Percentiles rank a stretch among this genome's conserved stretches.
Evolutionary conservation across 352 stramenopile species (phyloP).

Genomic region (Phytophthora crassamura): DNA sequence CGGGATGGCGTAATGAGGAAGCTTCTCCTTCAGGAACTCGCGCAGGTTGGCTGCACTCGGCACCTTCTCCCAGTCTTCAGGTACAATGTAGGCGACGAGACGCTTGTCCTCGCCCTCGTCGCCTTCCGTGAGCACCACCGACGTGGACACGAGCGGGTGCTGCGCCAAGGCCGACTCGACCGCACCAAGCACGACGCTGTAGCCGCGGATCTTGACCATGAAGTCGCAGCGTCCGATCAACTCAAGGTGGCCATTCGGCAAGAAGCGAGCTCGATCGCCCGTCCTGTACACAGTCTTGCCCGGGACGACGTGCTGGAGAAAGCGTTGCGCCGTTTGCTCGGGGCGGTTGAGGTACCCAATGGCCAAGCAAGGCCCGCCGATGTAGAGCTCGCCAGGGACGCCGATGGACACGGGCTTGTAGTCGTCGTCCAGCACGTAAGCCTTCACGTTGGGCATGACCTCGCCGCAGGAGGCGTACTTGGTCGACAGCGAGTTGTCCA

Average conservation of each 20-base stretch:
- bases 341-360: slow-evolving; percentile 87
- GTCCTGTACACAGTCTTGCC: slow-evolving; percentile 92
- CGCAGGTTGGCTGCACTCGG: slow-evolving; percentile 70
- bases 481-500: slow-evolving; percentile 72
- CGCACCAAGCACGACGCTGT: slow-evolving; percentile 93
- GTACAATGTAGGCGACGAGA: slow-evolving; percentile 93
- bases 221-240: slow-evolving; percentile 95
- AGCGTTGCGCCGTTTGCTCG: slow-evolving; percentile 79
- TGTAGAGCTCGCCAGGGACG: slow-evolving; percentile 84
- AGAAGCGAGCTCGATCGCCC: slow-evolving; percentile 90
- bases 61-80: slow-evolving; percentile 72
- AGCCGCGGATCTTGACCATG: slow-evolving; percentile 97
- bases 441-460: slow-evolving; percentile 86
- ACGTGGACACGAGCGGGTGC: slow-evolving; percentile 84
- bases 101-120: slow-evolving; percentile 89
- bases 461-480: slow-evolving; percentile 91
- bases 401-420: slow-evolving; percentile 69
- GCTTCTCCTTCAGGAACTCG: slow-evolving; percentile 73
- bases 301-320: slow-evolving; percentile 70
- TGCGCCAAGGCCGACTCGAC: slow-evolving; percentile 91
- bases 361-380: slow-evolving; percentile 85
- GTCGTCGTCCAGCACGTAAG: slow-evolving; percentile 80
- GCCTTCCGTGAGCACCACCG: slow-evolving; percentile 91
- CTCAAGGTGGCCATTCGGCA: slow-evolving; percentile 92
- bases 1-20: slow-evolving; percentile 87